A percentile compares a stretch with the other conserved stretches of the same genome.
phyloP scores from a whole-genome alignment of 1,284 basidiomycete genomes.

The Fomitopsis palustris region DNA sequence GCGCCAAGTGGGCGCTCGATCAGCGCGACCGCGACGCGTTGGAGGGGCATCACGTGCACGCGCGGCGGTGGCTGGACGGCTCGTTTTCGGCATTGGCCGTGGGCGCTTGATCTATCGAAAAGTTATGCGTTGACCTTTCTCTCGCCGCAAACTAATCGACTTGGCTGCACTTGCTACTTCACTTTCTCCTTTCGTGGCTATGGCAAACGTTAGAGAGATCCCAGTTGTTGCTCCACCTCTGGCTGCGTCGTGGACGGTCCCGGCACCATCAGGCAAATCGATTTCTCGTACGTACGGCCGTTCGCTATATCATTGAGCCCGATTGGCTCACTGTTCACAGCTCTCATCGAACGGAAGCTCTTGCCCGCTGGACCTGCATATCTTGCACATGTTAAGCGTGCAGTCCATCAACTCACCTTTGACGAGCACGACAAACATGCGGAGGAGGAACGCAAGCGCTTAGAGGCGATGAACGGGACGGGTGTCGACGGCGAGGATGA shows the following conservation, averaged over 20 bases:
- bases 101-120: background rate
- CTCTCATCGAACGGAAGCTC: constrained; percentile 42
- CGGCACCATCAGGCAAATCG: constrained; percentile 26
- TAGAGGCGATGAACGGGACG: constrained; percentile 51
- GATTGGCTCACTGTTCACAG: constrained; percentile 14
- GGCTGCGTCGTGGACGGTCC: constrained; percentile 26
- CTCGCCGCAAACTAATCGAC: background rate
- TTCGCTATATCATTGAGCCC: constrained; percentile 2
- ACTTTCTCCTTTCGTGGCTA: constrained; percentile 4
- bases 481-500: constrained; percentile 74
- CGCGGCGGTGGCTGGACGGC: background rate
- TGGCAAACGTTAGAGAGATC: constrained; percentile 31
- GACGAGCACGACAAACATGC: constrained; percentile 72
- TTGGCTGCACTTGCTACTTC: background rate
- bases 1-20: background rate
- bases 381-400: constrained; percentile 75
- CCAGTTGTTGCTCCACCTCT: constrained; percentile 31
- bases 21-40: background rate
- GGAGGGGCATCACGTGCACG: background rate
- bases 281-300: constrained; percentile 28
- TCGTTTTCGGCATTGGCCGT: background rate
- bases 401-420: constrained; percentile 74
- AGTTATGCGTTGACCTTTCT: background rate
- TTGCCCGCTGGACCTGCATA: constrained; percentile 86
- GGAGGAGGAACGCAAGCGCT: constrained; percentile 50